These are phyloP conservation scores for Musa balbisiana DNA, from an alignment of 202 grass and related monocot genomes.

Conservation along the genomic window DNA sequence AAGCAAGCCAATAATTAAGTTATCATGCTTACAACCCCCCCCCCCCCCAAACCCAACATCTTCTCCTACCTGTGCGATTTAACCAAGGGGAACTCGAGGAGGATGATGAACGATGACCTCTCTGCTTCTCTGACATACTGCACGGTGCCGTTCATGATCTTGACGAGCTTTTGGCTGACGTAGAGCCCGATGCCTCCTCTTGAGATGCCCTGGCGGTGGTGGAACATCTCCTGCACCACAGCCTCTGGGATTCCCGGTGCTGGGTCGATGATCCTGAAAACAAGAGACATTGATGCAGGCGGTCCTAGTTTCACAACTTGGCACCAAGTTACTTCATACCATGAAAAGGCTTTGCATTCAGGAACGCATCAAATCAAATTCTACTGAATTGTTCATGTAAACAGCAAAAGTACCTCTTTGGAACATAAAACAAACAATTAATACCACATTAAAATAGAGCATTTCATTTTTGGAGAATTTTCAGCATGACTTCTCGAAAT, in stretches of 20 bases:
- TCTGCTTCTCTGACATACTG: slow-evolving; percentile 87
- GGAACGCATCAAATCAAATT: not conserved
- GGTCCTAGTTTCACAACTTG: not conserved
- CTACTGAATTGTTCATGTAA: not conserved
- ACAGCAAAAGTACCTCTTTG: not conserved
- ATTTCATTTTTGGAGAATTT: not conserved
- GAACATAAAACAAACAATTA: not conserved
- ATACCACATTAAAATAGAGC: not conserved
- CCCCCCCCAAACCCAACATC: no score
- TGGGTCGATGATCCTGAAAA: slow-evolving; percentile 75
- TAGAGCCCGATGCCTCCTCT: slow-evolving; percentile 68
- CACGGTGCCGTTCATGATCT: slow-evolving; percentile 74
- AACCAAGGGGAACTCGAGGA: slow-evolving; percentile 67
- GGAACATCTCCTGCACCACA: slow-evolving; percentile 89
- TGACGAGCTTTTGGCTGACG: slow-evolving; percentile 82
- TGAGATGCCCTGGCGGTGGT: slow-evolving; percentile 44
- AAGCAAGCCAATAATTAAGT: not conserved
- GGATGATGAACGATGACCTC: slow-evolving; percentile 60
- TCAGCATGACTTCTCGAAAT: not conserved
- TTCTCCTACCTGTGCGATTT: slow-evolving; percentile 42
- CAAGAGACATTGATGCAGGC: not conserved
- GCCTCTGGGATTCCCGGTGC: slow-evolving; percentile 67
- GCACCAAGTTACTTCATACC: no score
- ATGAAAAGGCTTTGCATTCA: not conserved
- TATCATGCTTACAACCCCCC: no score